phyloP scores from a whole-genome alignment of 139 green algal genomes.

The Diplosphaera chodatii region DNA sequence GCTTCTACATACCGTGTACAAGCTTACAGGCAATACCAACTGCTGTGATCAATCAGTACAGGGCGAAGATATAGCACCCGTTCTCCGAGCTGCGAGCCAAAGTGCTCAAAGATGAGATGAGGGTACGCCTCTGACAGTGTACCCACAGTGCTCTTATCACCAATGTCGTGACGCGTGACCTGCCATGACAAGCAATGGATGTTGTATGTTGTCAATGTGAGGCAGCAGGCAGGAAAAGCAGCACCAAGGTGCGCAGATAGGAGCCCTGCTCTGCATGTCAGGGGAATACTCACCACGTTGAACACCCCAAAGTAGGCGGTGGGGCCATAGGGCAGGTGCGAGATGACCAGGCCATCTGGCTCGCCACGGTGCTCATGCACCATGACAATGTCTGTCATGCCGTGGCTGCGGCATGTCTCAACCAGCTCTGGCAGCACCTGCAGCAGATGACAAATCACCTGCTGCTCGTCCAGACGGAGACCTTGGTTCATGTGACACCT shows the following conservation, averaged over 20 bases:
- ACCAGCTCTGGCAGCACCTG: constrained; percentile 81
- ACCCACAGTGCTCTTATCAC: constrained; percentile 87
- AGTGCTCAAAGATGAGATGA: constrained; percentile 91
- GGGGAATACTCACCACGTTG: constrained; percentile 63
- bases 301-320: constrained; percentile 97
- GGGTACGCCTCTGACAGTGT: constrained; percentile 92
- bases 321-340: constrained; percentile 94
- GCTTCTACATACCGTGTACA: no score
- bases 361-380: constrained; percentile 96
- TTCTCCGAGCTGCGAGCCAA: constrained; percentile 77
- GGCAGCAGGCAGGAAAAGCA: no score
- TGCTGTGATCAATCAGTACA: no score
- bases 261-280: no score
- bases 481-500: no score
- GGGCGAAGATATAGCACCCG: no score
- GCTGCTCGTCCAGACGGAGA: neutral
- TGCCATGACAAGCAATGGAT: neutral
- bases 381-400: constrained; percentile 95
- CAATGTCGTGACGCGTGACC: constrained; percentile 90
- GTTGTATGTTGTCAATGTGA: no score
- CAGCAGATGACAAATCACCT: neutral
- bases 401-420: constrained; percentile 74
- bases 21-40: no score
- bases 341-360: constrained; percentile 95
- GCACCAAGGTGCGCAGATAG: no score